These are phyloP conservation scores for Xylariomycetidae sp. DNA, from an alignment of 2,329 filamentous ascomycete species.

Conservation along the genomic window DNA sequence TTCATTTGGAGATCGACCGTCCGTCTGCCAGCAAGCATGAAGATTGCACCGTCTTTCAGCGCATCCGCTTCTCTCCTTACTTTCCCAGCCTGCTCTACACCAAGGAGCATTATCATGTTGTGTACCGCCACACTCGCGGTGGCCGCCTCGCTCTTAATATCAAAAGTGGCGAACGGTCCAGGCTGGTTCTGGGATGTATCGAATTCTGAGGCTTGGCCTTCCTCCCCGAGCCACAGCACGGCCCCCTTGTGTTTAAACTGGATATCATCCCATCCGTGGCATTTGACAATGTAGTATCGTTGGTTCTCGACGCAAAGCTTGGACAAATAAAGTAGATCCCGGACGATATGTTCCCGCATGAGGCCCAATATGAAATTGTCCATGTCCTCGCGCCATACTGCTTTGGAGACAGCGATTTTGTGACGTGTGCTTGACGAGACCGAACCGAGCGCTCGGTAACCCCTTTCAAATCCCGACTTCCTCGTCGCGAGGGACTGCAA, in stretches of 20 bases:
- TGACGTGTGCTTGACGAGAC: conserved; percentile 10
- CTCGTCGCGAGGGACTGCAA: conserved; percentile 18
- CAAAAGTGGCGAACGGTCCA: conserved; percentile 41
- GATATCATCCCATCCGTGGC: conserved; percentile 38
- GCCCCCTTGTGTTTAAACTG: conserved; percentile 36
- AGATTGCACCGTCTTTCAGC: conserved; percentile 34
- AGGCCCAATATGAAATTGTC: conserved; percentile 44
- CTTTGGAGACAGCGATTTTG: conserved; percentile 6
- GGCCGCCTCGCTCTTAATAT: conserved; percentile 30
- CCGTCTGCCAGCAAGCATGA: conserved; percentile 38
- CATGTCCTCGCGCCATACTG: conserved; percentile 53
- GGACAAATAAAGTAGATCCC: conserved; percentile 40
- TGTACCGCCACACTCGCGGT: conserved; percentile 44
- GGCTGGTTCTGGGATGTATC: conserved; percentile 12
- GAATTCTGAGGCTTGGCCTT: conserved; percentile 2
- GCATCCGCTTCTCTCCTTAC: conserved; percentile 31
- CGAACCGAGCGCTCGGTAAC: conserved; percentile 8
- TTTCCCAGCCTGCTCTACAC: conserved; percentile 36
- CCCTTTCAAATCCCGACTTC: conserved; percentile 7
- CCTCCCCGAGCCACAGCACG: conserved; percentile 37
- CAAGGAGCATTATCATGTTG: conserved; percentile 48
- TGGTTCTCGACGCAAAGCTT: conserved; percentile 20
- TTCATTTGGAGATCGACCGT: conserved; percentile 42
- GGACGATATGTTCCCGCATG: conserved; percentile 42
- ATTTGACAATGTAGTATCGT: conserved; percentile 37